Conservation (phyloP, 23 red algal genomes). For the Gracilaria caudata region DNA sequence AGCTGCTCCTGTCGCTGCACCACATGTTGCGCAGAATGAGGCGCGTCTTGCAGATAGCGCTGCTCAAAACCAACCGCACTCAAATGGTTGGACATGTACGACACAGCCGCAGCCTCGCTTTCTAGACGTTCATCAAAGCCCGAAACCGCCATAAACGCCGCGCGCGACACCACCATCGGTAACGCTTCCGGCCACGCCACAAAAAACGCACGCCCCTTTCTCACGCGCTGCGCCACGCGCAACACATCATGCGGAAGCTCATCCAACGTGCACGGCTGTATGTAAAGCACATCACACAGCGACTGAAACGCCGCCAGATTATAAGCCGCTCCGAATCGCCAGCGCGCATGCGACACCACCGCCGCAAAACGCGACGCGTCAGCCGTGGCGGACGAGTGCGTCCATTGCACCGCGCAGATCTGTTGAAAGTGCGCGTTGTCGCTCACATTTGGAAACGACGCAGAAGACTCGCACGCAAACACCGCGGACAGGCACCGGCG, state of each 20-base stretch:
- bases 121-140: neutral
- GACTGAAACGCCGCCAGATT: constrained; percentile 57
- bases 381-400: neutral
- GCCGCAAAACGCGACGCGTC: too few relatives aligned
- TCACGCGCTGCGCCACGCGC: neutral
- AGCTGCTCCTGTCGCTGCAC: neutral
- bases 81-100: neutral
- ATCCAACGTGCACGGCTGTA: constrained; percentile 25
- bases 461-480: too few relatives aligned
- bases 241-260: neutral
- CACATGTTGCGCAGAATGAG: neutral
- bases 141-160: neutral
- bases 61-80: neutral
- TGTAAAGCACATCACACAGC: neutral
- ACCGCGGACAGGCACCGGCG: too few relatives aligned
- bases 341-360: neutral
- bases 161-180: constrained; percentile 31
- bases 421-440: too few relatives aligned
- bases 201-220: neutral
- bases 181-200: neutral
- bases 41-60: neutral
- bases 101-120: neutral
- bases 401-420: too few relatives aligned
- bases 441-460: too few relatives aligned
- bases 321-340: constrained; percentile 70